These are phyloP conservation scores for Metschnikowia proteae DNA, from an alignment of 805 yeast genomes.

Conservation along the genomic window DNA sequence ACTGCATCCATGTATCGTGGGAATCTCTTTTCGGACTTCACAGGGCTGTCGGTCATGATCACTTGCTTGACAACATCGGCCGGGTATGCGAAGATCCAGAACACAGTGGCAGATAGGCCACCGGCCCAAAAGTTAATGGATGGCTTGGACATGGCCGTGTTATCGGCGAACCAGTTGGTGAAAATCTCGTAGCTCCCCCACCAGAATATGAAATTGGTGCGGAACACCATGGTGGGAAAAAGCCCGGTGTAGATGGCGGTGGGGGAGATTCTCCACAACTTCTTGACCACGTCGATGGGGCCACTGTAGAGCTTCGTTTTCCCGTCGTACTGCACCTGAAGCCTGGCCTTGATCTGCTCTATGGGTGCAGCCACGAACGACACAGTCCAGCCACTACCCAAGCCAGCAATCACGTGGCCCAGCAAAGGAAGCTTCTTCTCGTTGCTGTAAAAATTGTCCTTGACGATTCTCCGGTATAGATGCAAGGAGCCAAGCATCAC, in stretches of 20 bases:
- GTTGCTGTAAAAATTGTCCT: constrained; percentile 60
- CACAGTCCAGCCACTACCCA: constrained; percentile 91
- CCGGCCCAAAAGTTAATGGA: constrained; percentile 89
- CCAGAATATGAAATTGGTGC: constrained; percentile 85
- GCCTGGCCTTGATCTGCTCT: constrained; percentile 81
- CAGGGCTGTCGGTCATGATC: constrained; percentile 73
- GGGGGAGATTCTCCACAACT: constrained; percentile 58
- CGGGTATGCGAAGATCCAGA: constrained; percentile 89
- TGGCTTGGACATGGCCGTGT: constrained; percentile 64
- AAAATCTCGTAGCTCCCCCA: constrained; percentile 90
- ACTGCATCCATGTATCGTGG: constrained; percentile 72
- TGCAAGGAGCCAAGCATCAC: constrained; percentile 86
- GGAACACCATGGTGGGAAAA: constrained; percentile 79
- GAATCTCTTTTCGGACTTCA: constrained; percentile 58
- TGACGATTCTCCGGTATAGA: constrained; percentile 64
- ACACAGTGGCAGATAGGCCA: constrained; percentile 79
- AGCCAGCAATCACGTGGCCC: constrained; percentile 71
- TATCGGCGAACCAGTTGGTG: constrained; percentile 60
- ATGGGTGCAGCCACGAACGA: constrained; percentile 95
- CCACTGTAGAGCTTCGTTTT: constrained; percentile 64
- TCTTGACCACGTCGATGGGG: constrained; percentile 70
- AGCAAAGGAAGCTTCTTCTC: constrained; percentile 61
- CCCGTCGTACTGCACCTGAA: constrained; percentile 87
- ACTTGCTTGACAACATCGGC: constrained; percentile 85
- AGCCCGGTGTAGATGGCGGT: constrained; percentile 65